Conservation (phyloP, 768 basidiomycete species). For the Tephrocybe sp. region DNA sequence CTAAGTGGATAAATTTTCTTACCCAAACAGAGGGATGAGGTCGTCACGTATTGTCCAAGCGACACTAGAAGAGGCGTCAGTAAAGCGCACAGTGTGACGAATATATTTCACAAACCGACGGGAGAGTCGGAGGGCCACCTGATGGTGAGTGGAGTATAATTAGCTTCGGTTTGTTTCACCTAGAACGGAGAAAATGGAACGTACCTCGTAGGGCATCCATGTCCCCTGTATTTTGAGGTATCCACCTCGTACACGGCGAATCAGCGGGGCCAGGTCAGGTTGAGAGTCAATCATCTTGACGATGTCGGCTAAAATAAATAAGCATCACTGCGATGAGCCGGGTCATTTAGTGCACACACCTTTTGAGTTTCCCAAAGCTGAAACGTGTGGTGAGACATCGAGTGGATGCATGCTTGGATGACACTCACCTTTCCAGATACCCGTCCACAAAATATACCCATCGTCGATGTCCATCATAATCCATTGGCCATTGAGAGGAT, state of each 20-base stretch:
- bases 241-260: constrained; percentile 83
- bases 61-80: constrained; percentile 49
- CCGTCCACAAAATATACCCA: constrained; percentile 90
- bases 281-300: constrained; percentile 93
- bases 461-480: constrained; percentile 97
- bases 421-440: constrained; percentile 87
- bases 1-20: constrained; percentile 17
- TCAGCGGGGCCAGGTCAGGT: constrained; percentile 79
- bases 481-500: constrained; percentile 87
- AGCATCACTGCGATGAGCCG: constrained; percentile 12
- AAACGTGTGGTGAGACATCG: not conserved
- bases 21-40: constrained; percentile 89
- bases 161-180: not conserved
- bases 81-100: constrained; percentile 13
- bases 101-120: constrained; percentile 59
- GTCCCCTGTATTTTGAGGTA: constrained; percentile 93
- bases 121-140: constrained; percentile 80
- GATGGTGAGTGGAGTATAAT: constrained; percentile 6
- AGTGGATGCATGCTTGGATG: not conserved
- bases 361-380: constrained; percentile 88
- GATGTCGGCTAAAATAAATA: constrained; percentile 67
- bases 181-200: constrained; percentile 18
- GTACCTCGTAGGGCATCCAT: constrained; percentile 90
- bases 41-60: constrained; percentile 89
- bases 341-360: constrained; percentile 40